Percentiles rank a stretch among this genome's conserved stretches.
phyloP scores from a whole-genome alignment of 768 basidiomycete species.

The Galerina sulciceps region DNA sequence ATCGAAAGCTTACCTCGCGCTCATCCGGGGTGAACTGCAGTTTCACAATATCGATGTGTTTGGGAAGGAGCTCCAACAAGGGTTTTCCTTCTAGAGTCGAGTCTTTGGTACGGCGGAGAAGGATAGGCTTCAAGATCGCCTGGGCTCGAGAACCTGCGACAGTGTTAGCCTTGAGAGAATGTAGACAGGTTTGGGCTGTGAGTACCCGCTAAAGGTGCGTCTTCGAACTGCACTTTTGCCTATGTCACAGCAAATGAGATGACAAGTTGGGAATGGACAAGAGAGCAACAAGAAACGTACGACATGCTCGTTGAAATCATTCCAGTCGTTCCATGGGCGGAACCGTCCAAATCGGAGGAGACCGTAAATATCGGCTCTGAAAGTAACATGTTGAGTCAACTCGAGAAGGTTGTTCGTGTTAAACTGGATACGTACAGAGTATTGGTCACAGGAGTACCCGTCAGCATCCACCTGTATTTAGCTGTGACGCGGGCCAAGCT shows the following conservation, averaged over 20 bases:
- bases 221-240: conserved; percentile 56
- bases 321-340: conserved; percentile 76
- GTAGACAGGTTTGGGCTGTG: conserved; percentile 8
- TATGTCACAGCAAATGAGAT: conserved; percentile 18
- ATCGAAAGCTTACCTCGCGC: conserved; percentile 47
- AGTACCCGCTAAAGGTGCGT: conserved; percentile 65
- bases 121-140: conserved; percentile 63
- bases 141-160: conserved; percentile 60
- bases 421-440: conserved; percentile 47
- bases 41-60: conserved; percentile 60
- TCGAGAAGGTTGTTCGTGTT: background rate
- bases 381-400: conserved; percentile 3
- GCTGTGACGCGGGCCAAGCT: conserved; percentile 63
- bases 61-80: conserved; percentile 64
- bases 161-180: background rate
- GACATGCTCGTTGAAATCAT: conserved; percentile 60
- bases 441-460: conserved; percentile 78
- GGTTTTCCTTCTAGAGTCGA: conserved; percentile 68
- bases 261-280: background rate
- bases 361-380: conserved; percentile 75
- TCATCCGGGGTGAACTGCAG: conserved; percentile 72
- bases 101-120: conserved; percentile 78
- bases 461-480: conserved; percentile 79
- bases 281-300: conserved; percentile 34
- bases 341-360: conserved; percentile 72